Evolutionary conservation across 2,329 filamentous ascomycete species (phyloP).

Genomic region (Cephalotrichum gorgonifer): DNA sequence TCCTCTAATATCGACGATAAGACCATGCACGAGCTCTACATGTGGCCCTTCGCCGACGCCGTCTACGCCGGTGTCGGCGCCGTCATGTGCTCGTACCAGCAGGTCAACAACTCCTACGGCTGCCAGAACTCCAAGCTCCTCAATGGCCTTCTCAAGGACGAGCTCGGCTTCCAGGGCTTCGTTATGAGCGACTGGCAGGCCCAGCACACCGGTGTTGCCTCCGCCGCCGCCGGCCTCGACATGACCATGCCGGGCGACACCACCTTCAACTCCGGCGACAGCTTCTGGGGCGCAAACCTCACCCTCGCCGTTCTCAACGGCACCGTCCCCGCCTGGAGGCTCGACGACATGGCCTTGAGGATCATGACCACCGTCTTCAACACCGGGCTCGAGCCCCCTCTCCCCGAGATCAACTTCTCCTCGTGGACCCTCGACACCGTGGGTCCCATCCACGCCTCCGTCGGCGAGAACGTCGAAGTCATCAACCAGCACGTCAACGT

Average conservation of each 20-base stretch:
- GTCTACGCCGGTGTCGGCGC: slow-evolving; percentile 55
- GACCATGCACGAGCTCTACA: slow-evolving; percentile 64
- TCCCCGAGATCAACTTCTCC: slow-evolving; percentile 65
- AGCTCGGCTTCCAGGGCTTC: slow-evolving; percentile 74
- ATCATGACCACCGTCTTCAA: slow-evolving; percentile 66
- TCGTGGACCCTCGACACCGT: slow-evolving; percentile 76
- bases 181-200: slow-evolving; percentile 75
- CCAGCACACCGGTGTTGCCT: slow-evolving; percentile 58
- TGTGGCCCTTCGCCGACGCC: slow-evolving; percentile 70
- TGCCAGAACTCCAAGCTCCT: slow-evolving; percentile 72
- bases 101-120: slow-evolving; percentile 68
- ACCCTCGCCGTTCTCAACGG: slow-evolving; percentile 84
- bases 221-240: slow-evolving; percentile 64
- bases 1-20: slow-evolving; percentile 61
- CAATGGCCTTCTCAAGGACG: slow-evolving; percentile 67
- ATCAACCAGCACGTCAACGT: slow-evolving; percentile 81
- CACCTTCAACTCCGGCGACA: slow-evolving; percentile 58
- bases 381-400: slow-evolving; percentile 42
- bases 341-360: slow-evolving; percentile 87
- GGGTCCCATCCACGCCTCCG: slow-evolving; percentile 56
- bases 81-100: slow-evolving; percentile 62
- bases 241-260: slow-evolving; percentile 89
- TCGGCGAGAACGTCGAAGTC: slow-evolving; percentile 49
- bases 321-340: slow-evolving; percentile 73
- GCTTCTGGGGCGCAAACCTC: slow-evolving; percentile 79